phyloP scores from a whole-genome alignment of 1,139 yeast species.

The Hyphopichia wangnamkhiaoensis region DNA sequence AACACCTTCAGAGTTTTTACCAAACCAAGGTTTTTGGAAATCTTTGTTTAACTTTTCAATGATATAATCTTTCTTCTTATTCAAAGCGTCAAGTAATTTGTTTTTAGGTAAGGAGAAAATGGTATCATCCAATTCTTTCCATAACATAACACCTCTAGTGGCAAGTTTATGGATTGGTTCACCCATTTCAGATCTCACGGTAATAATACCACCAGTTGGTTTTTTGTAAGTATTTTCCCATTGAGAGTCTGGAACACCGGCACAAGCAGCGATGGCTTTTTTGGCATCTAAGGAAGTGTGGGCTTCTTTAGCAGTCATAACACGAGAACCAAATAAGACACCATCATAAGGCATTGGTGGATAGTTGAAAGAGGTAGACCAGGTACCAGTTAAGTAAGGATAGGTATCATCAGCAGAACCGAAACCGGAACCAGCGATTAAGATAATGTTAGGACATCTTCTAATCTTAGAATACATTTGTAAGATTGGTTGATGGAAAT shows the following conservation, averaged over 20 bases:
- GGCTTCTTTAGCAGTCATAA: conserved; percentile 97
- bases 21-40: conserved; percentile 98
- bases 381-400: conserved; percentile 95
- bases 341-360: conserved; percentile 99
- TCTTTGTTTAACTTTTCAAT: conserved; percentile 86
- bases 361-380: conserved; percentile 83
- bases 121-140: conserved; percentile 97
- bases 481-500: conserved; percentile 95
- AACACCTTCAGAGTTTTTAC: conserved; percentile 71
- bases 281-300: conserved; percentile 93
- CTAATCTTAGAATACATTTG: conserved; percentile 96
- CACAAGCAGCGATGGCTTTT: conserved; percentile 82
- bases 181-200: conserved; percentile 98
- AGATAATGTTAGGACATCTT: conserved; percentile 82
- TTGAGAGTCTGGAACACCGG: conserved; percentile 83
- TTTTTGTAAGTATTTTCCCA: conserved; percentile 96
- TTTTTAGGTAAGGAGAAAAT: conserved; percentile 88
- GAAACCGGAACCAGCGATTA: conserved; percentile 97
- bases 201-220: conserved; percentile 95
- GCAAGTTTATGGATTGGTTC: conserved; percentile 99
- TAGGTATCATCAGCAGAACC: conserved; percentile 94
- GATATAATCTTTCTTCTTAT: conserved; percentile 82
- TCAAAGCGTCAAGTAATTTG: conserved; percentile 80
- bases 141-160: conserved; percentile 93
- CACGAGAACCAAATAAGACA: conserved; percentile 92